These are phyloP conservation scores for Cryptosporidium sp. DNA, from an alignment of 169 alveolate genomes.

Conservation along the genomic window DNA sequence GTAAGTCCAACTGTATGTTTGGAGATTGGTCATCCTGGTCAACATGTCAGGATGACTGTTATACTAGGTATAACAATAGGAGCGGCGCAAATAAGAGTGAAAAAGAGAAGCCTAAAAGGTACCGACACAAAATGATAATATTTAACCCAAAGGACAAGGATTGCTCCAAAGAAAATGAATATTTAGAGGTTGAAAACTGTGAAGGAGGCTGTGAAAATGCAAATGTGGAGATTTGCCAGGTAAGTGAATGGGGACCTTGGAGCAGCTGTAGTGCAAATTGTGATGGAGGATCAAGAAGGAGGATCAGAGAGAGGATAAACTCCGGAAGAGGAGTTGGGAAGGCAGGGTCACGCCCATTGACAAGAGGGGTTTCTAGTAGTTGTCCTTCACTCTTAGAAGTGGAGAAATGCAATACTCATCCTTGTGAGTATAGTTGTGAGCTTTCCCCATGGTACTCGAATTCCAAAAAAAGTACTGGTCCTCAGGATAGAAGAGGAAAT, in stretches of 20 bases:
- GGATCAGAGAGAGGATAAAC: constrained; percentile 39
- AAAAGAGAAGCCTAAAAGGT: background rate
- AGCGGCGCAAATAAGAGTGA: background rate
- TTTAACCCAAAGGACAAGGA: constrained; percentile 25
- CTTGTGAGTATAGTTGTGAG: constrained; percentile 30
- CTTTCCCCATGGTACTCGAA: constrained; percentile 26
- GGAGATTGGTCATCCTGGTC: constrained; percentile 83
- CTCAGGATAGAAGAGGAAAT: background rate
- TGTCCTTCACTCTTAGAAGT: constrained; percentile 61
- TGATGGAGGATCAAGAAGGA: constrained; percentile 66
- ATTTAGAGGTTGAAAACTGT: constrained; percentile 19
- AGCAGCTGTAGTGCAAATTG: constrained; percentile 64
- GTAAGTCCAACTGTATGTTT: constrained; percentile 76
- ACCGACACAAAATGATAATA: constrained; percentile 40
- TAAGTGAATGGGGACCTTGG: constrained; percentile 75
- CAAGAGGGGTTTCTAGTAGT: constrained; percentile 19
- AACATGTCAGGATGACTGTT: constrained; percentile 77
- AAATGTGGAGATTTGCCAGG: constrained; percentile 45
- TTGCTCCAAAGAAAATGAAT: constrained; percentile 31
- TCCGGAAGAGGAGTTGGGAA: constrained; percentile 5
- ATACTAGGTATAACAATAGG: background rate
- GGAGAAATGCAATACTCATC: constrained; percentile 53
- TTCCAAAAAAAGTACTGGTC: background rate
- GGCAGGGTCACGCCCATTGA: constrained; percentile 14
- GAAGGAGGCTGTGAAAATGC: background rate